These are phyloP conservation scores for Mollisia scopiformis DNA, from an alignment of 2,329 filamentous ascomycete genomes.

Conservation along the genomic window DNA sequence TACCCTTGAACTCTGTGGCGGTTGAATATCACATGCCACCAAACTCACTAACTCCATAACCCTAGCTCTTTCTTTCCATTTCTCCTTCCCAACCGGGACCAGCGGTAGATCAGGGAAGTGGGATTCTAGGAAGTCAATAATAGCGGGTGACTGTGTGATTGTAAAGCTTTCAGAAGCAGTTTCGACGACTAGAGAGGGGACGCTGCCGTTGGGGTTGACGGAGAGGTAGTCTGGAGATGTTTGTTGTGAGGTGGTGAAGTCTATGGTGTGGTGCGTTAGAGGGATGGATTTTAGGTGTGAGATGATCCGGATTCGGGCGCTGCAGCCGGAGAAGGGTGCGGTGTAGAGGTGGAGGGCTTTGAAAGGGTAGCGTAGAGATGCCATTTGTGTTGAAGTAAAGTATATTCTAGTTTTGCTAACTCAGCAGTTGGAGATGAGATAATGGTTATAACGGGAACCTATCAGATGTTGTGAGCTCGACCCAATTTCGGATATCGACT, in stretches of 20 bases:
- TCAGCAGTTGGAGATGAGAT: too few relatives aligned
- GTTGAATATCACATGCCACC: slow-evolving; percentile 21
- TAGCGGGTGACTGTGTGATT: slow-evolving; percentile 20
- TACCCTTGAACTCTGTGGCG: slow-evolving; percentile 7
- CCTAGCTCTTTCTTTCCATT: neutral
- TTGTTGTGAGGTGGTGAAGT: slow-evolving; percentile 1
- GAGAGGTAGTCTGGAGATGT: slow-evolving; percentile 7
- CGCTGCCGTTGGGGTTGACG: slow-evolving; percentile 18
- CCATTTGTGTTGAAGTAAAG: neutral
- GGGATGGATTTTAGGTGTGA: slow-evolving; percentile 14
- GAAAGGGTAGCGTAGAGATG: neutral
- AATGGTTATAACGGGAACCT: too few relatives aligned
- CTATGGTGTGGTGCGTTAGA: slow-evolving; percentile 15
- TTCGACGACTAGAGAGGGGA: slow-evolving; percentile 13
- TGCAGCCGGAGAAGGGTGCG: slow-evolving; percentile 16
- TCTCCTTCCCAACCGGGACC: neutral
- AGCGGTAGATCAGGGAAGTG: slow-evolving; percentile 13
- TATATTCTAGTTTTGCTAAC: neutral
- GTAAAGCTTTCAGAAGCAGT: neutral
- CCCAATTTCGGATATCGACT: neutral
- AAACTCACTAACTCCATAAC: slow-evolving; percentile 17
- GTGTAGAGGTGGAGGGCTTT: slow-evolving; percentile 15
- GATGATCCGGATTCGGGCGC: slow-evolving; percentile 16
- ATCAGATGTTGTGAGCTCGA: neutral
- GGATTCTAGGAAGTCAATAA: slow-evolving; percentile 19